Percentiles rank a stretch among this genome's conserved stretches.
Evolutionary conservation across 2,329 filamentous ascomycete genomes (phyloP).

Genomic region (Xylariaceae sp.): DNA sequence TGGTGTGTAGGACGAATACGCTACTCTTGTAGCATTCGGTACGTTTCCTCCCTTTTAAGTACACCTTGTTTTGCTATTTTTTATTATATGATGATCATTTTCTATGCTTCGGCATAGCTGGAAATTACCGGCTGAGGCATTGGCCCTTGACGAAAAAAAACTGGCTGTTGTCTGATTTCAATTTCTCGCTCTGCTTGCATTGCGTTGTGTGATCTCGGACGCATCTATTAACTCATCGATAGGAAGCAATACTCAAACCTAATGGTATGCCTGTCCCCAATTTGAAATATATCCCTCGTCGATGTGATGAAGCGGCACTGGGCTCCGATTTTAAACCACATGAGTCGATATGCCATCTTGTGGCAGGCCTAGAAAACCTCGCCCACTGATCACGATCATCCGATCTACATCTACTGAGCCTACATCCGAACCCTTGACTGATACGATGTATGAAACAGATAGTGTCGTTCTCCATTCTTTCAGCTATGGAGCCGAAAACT

Average conservation of each 20-base stretch:
- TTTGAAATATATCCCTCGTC: conserved; percentile 32
- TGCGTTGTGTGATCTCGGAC: background rate
- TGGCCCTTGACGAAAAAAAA: conserved; percentile 76
- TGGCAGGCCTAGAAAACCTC: conserved; percentile 99
- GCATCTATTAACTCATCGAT: conserved; percentile 36
- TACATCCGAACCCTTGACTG: conserved; percentile 2
- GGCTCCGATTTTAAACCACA: conserved; percentile 75
- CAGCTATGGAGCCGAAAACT: no score
- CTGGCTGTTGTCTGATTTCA: conserved; percentile 81
- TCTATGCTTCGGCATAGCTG: conserved; percentile 75
- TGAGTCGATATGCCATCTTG: conserved; percentile 90
- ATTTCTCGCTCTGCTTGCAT: background rate
- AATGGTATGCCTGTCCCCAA: conserved; percentile 40
- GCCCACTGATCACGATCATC: conserved; percentile 76
- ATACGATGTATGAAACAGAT: background rate
- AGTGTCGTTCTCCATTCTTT: no score
- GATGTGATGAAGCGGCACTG: conserved; percentile 93
- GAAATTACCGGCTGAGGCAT: conserved; percentile 94
- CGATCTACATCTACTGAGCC: background rate
- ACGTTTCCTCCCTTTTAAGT: conserved; percentile 9
- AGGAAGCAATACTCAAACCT: background rate
- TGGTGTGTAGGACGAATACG: background rate
- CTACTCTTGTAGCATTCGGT: conserved; percentile 10
- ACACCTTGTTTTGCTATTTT: background rate
- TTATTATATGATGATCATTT: conserved; percentile 68